Percentiles rank a stretch among this genome's conserved stretches.
These are phyloP conservation scores for Lignosus rhinocerotis DNA, from an alignment of 1,284 basidiomycete species.

Conservation along the genomic window DNA sequence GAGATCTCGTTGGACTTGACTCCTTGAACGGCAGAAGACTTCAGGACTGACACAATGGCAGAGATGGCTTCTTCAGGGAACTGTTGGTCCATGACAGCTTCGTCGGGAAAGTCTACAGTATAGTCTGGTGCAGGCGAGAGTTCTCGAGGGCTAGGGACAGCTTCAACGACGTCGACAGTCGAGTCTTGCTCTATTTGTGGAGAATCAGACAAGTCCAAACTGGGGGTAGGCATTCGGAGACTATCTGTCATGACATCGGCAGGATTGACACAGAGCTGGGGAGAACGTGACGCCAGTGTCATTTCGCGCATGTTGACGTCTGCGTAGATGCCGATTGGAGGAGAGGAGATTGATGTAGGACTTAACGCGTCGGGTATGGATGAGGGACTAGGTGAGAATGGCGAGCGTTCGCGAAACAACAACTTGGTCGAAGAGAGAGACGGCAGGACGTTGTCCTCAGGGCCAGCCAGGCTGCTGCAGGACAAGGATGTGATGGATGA, in stretches of 20 bases:
- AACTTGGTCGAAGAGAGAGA: constrained; percentile 7
- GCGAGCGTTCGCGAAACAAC: constrained; percentile 1
- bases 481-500: constrained; percentile 15
- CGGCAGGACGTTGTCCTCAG: not conserved
- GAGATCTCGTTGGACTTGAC: not conserved
- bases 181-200: not conserved
- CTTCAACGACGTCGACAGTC: too few relatives aligned
- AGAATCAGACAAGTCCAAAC: not conserved
- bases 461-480: constrained; percentile 11
- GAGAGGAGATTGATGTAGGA: constrained; percentile 1
- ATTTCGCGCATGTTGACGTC: constrained; percentile 46
- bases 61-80: constrained; percentile 30
- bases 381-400: constrained; percentile 13
- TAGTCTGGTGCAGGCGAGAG: constrained; percentile 7
- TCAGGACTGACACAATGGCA: constrained; percentile 30
- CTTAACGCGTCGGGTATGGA: not conserved
- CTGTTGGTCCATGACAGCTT: constrained; percentile 9
- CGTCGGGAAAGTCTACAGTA: constrained; percentile 20
- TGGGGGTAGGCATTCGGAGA: not conserved
- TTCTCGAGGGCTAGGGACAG: not conserved
- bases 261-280: constrained; percentile 44
- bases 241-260: constrained; percentile 40
- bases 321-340: constrained; percentile 39
- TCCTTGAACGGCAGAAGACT: constrained; percentile 10
- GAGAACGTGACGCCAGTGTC: constrained; percentile 25